Percentiles rank a stretch among this genome's conserved stretches.
Evolutionary conservation across 176 grass and related monocot species (phyloP).

Genomic region (Rhynchospora pubera): DNA sequence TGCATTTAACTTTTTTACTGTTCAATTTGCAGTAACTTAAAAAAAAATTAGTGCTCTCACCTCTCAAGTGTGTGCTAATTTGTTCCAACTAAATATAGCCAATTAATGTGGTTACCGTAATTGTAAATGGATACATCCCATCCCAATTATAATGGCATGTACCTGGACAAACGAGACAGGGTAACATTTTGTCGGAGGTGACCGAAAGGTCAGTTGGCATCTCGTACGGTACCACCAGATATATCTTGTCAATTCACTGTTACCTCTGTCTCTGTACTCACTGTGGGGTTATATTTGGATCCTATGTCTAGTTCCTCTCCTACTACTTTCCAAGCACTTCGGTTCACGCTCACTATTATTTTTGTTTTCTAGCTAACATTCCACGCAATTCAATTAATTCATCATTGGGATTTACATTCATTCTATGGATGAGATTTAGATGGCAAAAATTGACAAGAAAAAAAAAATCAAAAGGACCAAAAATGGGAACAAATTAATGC

Average conservation of each 20-base stretch:
- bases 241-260: constrained; percentile 7
- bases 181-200: constrained; percentile 3
- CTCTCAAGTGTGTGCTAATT: too few relatives aligned
- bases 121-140: background rate
- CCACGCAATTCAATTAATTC: background rate
- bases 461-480: background rate
- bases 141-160: background rate
- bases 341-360: background rate
- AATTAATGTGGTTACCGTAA: too few relatives aligned
- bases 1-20: background rate
- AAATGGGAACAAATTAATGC: background rate
- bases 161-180: background rate
- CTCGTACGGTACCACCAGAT: background rate
- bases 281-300: background rate
- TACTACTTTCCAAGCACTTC: background rate
- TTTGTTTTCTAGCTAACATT: background rate
- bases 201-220: constrained; percentile 7
- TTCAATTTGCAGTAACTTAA: background rate
- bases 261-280: background rate
- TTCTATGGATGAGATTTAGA: background rate
- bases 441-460: background rate
- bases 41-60: too few relatives aligned
- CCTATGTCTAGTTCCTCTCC: background rate
- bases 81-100: too few relatives aligned
- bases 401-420: background rate